Percentiles rank a stretch among this genome's conserved stretches.
Conservation (phyloP, 768 basidiomycete species). For the Boletus rubropictus region DNA sequence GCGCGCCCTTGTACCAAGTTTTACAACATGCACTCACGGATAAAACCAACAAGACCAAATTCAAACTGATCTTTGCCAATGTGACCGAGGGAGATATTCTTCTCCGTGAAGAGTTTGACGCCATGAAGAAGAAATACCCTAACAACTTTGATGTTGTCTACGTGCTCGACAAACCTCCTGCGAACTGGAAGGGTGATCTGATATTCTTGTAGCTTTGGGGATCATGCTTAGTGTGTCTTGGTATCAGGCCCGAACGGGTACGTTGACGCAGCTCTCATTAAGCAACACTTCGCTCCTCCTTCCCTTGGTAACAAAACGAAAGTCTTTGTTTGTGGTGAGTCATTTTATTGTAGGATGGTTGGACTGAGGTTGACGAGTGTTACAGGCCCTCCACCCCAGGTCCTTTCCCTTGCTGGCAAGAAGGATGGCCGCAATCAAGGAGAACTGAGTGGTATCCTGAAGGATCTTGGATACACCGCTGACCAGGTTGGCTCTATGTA, state of each 20-base stretch:
- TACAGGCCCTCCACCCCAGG: slow-evolving; percentile 75
- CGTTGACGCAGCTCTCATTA: slow-evolving; percentile 66
- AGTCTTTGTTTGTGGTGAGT: slow-evolving; percentile 81
- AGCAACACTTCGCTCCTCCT: slow-evolving; percentile 63
- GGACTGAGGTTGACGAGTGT: neutral
- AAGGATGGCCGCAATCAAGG: slow-evolving; percentile 90
- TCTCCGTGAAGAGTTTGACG: slow-evolving; percentile 71
- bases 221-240: slow-evolving; percentile 6
- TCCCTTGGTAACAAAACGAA: slow-evolving; percentile 73
- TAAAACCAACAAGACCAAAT: slow-evolving; percentile 84
- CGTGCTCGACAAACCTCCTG: slow-evolving; percentile 70
- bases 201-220: neutral
- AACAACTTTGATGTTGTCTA: slow-evolving; percentile 78
- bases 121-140: slow-evolving; percentile 61
- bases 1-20: slow-evolving; percentile 82
- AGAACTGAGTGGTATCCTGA: slow-evolving; percentile 72
- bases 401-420: slow-evolving; percentile 81
- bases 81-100: slow-evolving; percentile 87
- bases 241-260: slow-evolving; percentile 62
- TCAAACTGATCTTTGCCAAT: slow-evolving; percentile 89
- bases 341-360: neutral
- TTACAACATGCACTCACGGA: slow-evolving; percentile 68
- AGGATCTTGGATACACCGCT: slow-evolving; percentile 77
- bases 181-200: slow-evolving; percentile 51
- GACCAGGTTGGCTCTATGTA: slow-evolving; percentile 59